phyloP scores from a whole-genome alignment of 2,329 filamentous ascomycete genomes.

The Cercospora brassicicola region DNA sequence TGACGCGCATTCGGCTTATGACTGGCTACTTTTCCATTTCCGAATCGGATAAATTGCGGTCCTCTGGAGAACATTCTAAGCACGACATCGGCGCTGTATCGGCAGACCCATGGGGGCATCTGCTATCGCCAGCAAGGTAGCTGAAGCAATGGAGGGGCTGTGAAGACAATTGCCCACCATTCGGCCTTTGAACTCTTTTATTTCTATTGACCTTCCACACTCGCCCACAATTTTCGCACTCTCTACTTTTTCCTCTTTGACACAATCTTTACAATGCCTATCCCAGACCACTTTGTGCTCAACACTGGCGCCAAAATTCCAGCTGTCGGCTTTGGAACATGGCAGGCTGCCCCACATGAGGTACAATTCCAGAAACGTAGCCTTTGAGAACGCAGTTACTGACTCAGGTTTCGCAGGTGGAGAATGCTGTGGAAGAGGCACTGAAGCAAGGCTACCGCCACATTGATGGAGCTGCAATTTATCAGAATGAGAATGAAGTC shows the following conservation, averaged over 20 bases:
- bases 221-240: neutral
- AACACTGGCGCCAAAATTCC: slow-evolving; percentile 46
- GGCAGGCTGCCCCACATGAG: slow-evolving; percentile 40
- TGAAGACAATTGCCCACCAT: neutral
- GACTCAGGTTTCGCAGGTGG: slow-evolving; percentile 33
- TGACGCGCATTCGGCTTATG: neutral
- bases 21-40: neutral
- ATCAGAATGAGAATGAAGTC: slow-evolving; percentile 38
- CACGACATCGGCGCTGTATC: slow-evolving; percentile 24
- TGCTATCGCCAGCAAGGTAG: slow-evolving; percentile 19
- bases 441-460: slow-evolving; percentile 44
- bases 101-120: slow-evolving; percentile 5
- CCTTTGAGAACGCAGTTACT: slow-evolving; percentile 37
- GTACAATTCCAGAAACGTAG: neutral
- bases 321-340: slow-evolving; percentile 43
- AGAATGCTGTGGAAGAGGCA: slow-evolving; percentile 32
- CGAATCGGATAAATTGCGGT: neutral
- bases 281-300: slow-evolving; percentile 35
- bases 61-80: neutral
- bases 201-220: neutral
- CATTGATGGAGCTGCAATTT: slow-evolving; percentile 43
- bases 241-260: neutral
- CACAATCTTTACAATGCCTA: slow-evolving; percentile 15
- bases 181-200: neutral
- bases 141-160: slow-evolving; percentile 10